phyloP scores from a whole-genome alignment of 371 early-diverging fungal species.

The Fennellomyces sp. region DNA sequence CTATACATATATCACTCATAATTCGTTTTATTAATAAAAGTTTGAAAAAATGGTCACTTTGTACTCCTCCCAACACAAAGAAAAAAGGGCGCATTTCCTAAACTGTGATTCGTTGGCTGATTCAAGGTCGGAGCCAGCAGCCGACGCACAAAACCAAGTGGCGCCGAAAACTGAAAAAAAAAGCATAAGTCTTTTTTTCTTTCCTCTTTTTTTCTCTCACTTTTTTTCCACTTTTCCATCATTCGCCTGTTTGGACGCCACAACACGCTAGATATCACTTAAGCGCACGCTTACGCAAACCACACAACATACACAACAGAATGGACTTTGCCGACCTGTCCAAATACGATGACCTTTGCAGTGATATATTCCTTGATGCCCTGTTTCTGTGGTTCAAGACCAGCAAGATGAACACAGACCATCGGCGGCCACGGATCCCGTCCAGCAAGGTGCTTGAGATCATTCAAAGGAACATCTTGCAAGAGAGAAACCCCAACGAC shows the following conservation, averaged over 20 bases:
- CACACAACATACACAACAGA: too few species aligned
- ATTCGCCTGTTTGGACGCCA: neutral
- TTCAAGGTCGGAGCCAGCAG: too few species aligned
- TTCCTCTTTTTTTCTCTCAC: neutral
- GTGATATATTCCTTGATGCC: conserved; percentile 69
- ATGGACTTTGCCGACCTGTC: conserved; percentile 59
- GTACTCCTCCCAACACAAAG: too few species aligned
- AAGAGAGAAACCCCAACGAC: conserved; percentile 41
- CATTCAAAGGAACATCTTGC: conserved; percentile 51
- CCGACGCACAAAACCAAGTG: neutral
- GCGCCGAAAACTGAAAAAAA: neutral
- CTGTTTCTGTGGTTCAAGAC: conserved; percentile 71
- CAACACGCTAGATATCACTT: neutral
- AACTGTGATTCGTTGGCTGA: neutral
- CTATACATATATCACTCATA: too few species aligned
- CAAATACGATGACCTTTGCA: conserved; percentile 71
- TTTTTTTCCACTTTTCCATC: neutral
- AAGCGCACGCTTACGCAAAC: too few species aligned
- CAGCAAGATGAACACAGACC: conserved; percentile 55
- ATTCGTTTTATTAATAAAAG: too few species aligned
- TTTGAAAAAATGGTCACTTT: too few species aligned
- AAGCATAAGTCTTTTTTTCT: neutral
- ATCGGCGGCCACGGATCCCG: conserved; percentile 38
- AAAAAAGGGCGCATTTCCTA: neutral
- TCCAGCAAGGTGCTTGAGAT: conserved; percentile 49